Percentiles rank a stretch among this genome's conserved stretches.
phyloP scores from a whole-genome alignment of 257 asterid species.

The Jacaranda copaia region DNA sequence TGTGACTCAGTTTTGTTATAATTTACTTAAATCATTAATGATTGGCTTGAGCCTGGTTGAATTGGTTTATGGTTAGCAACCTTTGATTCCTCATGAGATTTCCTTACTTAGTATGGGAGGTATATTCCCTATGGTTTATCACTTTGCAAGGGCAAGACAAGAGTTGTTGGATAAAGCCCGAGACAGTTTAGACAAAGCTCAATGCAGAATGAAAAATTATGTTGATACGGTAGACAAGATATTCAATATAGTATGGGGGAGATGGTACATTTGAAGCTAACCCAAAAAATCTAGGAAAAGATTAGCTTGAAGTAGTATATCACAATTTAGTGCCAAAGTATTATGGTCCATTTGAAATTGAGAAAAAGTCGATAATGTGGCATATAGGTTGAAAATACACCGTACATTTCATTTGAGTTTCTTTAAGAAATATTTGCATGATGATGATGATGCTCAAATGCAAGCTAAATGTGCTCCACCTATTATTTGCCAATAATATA shows the following conservation, averaged over 20 bases:
- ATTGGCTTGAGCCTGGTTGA: neutral
- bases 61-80: neutral
- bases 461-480: no score
- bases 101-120: neutral
- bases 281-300: neutral
- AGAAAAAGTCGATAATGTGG: neutral
- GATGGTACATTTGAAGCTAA: neutral
- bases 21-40: neutral
- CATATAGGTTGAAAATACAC: neutral
- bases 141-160: neutral
- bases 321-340: neutral
- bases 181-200: no score
- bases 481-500: no score
- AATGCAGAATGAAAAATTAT: no score
- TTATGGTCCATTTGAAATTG: neutral
- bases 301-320: neutral
- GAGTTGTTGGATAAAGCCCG: no score
- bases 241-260: neutral
- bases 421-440: neutral
- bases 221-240: neutral
- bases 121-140: no score
- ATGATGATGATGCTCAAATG: no score
- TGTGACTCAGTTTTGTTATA: neutral
- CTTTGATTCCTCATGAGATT: neutral
- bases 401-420: neutral